A percentile compares a stretch with the other conserved stretches of the same genome.
phyloP scores from a whole-genome alignment of 768 basidiomycete genomes.

The Psilocybe subaeruginosa region DNA sequence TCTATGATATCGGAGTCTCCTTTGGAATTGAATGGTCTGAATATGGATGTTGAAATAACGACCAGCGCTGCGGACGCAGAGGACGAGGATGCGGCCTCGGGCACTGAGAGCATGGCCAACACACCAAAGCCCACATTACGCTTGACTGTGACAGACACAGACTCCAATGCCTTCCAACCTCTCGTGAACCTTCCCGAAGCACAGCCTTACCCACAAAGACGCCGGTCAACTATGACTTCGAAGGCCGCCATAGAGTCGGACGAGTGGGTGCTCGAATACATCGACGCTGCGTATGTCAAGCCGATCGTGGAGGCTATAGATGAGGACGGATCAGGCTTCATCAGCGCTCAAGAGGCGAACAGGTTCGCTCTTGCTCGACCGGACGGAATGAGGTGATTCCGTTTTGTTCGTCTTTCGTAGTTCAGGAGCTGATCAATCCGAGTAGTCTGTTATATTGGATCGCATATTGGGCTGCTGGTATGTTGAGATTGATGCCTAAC shows the following conservation, averaged over 20 bases:
- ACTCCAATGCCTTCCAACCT: too few species aligned
- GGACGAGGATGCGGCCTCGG: too few species aligned
- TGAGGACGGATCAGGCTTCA: constrained; percentile 29
- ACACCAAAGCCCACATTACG: too few species aligned
- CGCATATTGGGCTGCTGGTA: constrained; percentile 31
- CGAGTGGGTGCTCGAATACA: constrained; percentile 28
- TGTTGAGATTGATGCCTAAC: not conserved
- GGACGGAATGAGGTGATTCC: constrained; percentile 21
- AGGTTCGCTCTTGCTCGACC: constrained; percentile 24
- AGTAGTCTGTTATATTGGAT: constrained; percentile 30
- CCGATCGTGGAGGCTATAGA: constrained; percentile 30
- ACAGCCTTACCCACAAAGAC: too few species aligned
- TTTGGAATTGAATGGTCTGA: too few species aligned
- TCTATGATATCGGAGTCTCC: too few species aligned
- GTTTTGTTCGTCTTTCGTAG: not conserved
- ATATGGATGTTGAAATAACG: too few species aligned
- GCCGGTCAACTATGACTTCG: not conserved
- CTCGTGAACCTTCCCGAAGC: too few species aligned
- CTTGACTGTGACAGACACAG: too few species aligned
- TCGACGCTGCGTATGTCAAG: constrained; percentile 27
- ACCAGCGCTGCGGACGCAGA: too few species aligned
- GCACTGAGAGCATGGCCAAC: too few species aligned
- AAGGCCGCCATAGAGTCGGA: not conserved
- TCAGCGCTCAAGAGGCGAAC: constrained; percentile 31
- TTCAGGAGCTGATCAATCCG: not conserved